Conservation (phyloP, 1,284 basidiomycete genomes). For the Albatrellus sp. region DNA sequence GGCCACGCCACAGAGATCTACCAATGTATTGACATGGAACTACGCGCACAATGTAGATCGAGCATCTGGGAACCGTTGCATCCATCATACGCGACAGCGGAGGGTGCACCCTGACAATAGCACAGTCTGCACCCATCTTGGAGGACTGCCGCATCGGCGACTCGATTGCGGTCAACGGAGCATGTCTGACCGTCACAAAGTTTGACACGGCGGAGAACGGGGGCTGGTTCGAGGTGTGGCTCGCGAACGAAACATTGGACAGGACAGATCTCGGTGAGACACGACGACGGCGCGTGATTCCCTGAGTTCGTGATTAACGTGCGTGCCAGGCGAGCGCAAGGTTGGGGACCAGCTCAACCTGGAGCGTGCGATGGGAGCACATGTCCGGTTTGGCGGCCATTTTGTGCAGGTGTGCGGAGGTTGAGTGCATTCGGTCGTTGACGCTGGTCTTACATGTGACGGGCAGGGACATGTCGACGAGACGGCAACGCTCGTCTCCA, state of each 20-base stretch:
- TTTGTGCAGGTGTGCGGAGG: constrained; percentile 75
- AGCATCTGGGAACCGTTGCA: constrained; percentile 68
- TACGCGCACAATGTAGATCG: constrained; percentile 38
- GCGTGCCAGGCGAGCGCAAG: constrained; percentile 52
- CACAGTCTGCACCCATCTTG: constrained; percentile 63
- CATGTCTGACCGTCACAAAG: constrained; percentile 83
- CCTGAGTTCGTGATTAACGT: neutral
- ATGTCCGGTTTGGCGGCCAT: constrained; percentile 91
- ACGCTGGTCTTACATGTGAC: constrained; percentile 1
- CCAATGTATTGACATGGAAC: neutral
- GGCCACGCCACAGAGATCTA: constrained; percentile 14
- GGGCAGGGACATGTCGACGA: constrained; percentile 85
- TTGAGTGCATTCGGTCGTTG: neutral
- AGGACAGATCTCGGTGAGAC: constrained; percentile 81
- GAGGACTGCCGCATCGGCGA: constrained; percentile 91
- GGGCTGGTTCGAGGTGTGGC: constrained; percentile 86
- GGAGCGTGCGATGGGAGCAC: constrained; percentile 90
- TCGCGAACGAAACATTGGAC: constrained; percentile 90
- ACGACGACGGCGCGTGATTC: neutral
- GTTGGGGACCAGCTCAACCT: constrained; percentile 83
- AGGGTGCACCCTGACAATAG: constrained; percentile 81
- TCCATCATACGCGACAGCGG: constrained; percentile 49
- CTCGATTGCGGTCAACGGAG: constrained; percentile 79
- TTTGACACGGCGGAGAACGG: constrained; percentile 48
- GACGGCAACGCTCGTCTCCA: constrained; percentile 66